Percentiles rank a stretch among this genome's conserved stretches.
phyloP scores from a whole-genome alignment of 164 flowering plant genomes.

The Tetracentron sinense region DNA sequence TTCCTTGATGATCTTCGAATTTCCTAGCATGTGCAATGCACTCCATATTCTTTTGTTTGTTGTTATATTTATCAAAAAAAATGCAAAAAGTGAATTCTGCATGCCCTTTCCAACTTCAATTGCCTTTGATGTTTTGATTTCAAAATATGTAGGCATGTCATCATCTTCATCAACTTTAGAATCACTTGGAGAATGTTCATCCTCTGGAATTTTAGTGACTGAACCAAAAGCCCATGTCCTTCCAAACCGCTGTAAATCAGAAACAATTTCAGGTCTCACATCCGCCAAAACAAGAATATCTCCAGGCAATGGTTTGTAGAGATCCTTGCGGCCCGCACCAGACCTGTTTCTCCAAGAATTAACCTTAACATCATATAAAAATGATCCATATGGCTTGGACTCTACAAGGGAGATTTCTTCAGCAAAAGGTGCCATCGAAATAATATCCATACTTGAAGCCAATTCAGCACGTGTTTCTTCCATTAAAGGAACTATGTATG shows the following conservation, averaged over 20 bases:
- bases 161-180: constrained; percentile 12
- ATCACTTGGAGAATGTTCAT: constrained; percentile 1
- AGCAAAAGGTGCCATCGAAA: constrained; percentile 53
- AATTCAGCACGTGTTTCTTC: constrained; percentile 53
- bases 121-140: constrained; percentile 33
- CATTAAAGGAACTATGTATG: constrained; percentile 33
- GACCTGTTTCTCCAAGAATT: constrained; percentile 63
- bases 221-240: constrained; percentile 37
- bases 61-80: constrained; percentile 43
- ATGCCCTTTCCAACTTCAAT: constrained; percentile 18
- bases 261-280: constrained; percentile 45
- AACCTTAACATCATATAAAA: constrained; percentile 34
- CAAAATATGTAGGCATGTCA: constrained; percentile 24
- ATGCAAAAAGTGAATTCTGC: constrained; percentile 31
- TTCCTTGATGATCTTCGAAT: constrained; percentile 12
- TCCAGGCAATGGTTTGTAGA: constrained; percentile 47
- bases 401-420: constrained; percentile 28
- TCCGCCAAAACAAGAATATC: constrained; percentile 54
- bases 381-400: constrained; percentile 15
- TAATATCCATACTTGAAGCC: constrained; percentile 50
- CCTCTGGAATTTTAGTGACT: constrained; percentile 21
- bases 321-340: constrained; percentile 35
- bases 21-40: constrained; percentile 29
- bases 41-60: constrained; percentile 57
- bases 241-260: too few species aligned